phyloP scores from a whole-genome alignment of 1,284 basidiomycete species.

The Gastroboletus turbinatus region DNA sequence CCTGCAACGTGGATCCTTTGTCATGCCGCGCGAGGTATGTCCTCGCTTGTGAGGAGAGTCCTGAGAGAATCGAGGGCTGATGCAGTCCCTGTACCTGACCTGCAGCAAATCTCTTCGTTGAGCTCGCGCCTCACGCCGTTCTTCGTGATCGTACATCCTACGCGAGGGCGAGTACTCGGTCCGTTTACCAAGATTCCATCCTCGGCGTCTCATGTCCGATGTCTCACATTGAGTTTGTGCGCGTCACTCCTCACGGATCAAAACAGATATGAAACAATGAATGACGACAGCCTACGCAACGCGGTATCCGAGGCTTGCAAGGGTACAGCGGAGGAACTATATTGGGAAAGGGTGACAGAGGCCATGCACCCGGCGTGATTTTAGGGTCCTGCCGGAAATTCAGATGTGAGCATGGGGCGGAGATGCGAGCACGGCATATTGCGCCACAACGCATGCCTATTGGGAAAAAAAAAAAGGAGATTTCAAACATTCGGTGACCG shows the following conservation, averaged over 20 bases:
- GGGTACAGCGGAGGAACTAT: conserved; percentile 29
- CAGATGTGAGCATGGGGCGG: conserved; percentile 1
- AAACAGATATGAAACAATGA: conserved; percentile 6
- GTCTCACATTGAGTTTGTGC: conserved; percentile 51
- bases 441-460: not conserved
- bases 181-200: conserved; percentile 68
- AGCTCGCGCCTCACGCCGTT: conserved; percentile 69
- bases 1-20: conserved; percentile 52
- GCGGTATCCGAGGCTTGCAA: conserved; percentile 31
- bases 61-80: conserved; percentile 13
- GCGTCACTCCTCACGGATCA: conserved; percentile 30
- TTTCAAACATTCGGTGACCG: not conserved
- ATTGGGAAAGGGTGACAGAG: conserved; percentile 27
- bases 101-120: conserved; percentile 36
- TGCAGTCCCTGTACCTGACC: conserved; percentile 10
- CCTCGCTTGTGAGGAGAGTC: conserved; percentile 5
- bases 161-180: conserved; percentile 66
- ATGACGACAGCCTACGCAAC: conserved; percentile 15
- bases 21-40: conserved; percentile 46
- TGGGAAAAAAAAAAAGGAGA: not conserved
- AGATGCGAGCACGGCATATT: not conserved
- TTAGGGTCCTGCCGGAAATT: conserved; percentile 3
- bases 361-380: conserved; percentile 16
- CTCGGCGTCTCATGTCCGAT: conserved; percentile 33
- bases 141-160: conserved; percentile 72